A percentile compares a stretch with the other conserved stretches of the same genome.
phyloP scores from a whole-genome alignment of 352 stramenopile species.

The Pythium chondricola region DNA sequence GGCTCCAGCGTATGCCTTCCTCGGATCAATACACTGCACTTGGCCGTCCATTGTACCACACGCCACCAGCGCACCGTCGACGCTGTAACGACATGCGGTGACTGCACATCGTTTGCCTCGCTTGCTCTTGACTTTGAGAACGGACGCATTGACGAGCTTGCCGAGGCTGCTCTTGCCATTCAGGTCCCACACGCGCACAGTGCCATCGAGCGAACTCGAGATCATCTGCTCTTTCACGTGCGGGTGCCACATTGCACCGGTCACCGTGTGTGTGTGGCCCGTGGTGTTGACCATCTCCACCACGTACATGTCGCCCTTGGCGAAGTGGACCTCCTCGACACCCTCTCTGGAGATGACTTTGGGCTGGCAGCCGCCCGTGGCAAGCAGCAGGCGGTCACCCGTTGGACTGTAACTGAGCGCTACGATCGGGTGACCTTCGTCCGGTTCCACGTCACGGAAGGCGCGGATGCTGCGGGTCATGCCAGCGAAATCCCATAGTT shows the following conservation, averaged over 20 bases:
- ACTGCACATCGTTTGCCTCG: slow-evolving; percentile 64
- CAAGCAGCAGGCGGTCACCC: slow-evolving; percentile 62
- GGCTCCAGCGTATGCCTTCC: slow-evolving; percentile 61
- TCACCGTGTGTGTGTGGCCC: slow-evolving; percentile 73
- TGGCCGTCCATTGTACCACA: slow-evolving; percentile 75
- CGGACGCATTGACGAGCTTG: slow-evolving; percentile 76
- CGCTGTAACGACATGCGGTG: slow-evolving; percentile 63
- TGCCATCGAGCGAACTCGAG: slow-evolving; percentile 75
- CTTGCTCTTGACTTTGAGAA: slow-evolving; percentile 82
- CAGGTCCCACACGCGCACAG: slow-evolving; percentile 69
- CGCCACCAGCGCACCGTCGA: slow-evolving; percentile 51
- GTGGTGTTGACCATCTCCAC: slow-evolving; percentile 83
- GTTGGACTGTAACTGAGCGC: slow-evolving; percentile 78
- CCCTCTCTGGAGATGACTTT: slow-evolving; percentile 76
- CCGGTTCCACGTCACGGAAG: slow-evolving; percentile 74
- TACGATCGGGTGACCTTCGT: slow-evolving; percentile 74
- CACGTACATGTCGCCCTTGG: slow-evolving; percentile 84
- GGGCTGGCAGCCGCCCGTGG: slow-evolving; percentile 64
- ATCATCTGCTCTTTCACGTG: slow-evolving; percentile 65
- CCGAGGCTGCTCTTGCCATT: slow-evolving; percentile 61
- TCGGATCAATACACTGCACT: slow-evolving; percentile 69
- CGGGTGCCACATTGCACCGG: slow-evolving; percentile 66
- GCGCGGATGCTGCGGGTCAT: slow-evolving; percentile 77
- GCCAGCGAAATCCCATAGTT: slow-evolving; percentile 84
- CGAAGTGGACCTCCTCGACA: slow-evolving; percentile 73